A percentile compares a stretch with the other conserved stretches of the same genome.
Evolutionary conservation across 2,329 filamentous ascomycete genomes (phyloP).

Genomic region (Verticillium nubilum): DNA sequence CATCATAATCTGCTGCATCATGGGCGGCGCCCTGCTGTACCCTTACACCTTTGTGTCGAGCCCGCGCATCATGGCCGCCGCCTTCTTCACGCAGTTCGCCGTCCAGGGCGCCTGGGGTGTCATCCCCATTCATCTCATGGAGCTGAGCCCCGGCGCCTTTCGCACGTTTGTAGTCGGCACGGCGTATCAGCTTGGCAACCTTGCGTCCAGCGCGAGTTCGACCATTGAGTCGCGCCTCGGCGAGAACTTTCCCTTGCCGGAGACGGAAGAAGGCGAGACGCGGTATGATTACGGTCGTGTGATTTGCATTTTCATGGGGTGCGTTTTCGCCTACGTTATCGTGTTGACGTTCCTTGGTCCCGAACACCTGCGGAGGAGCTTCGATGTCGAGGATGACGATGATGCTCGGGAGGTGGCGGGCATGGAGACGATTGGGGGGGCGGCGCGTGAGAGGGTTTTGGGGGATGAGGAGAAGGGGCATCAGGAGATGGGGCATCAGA

Average conservation of each 20-base stretch:
- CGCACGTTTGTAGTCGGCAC: constrained; percentile 71
- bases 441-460: not conserved
- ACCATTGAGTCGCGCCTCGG: constrained; percentile 75
- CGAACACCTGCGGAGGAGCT: constrained; percentile 45
- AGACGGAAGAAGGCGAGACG: constrained; percentile 38
- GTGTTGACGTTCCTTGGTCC: constrained; percentile 58
- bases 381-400: constrained; percentile 43
- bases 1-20: constrained; percentile 58
- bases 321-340: constrained; percentile 63
- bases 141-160: constrained; percentile 67
- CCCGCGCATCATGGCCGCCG: constrained; percentile 65
- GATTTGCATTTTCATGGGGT: constrained; percentile 88
- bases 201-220: constrained; percentile 62
- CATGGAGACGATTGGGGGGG: constrained; percentile 22
- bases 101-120: constrained; percentile 74
- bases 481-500: constrained; percentile 6
- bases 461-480: constrained; percentile 7
- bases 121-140: constrained; percentile 74
- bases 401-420: constrained; percentile 42
- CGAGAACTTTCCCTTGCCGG: constrained; percentile 65
- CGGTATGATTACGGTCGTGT: constrained; percentile 76
- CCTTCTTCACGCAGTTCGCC: constrained; percentile 80
- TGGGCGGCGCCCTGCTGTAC: constrained; percentile 74
- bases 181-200: constrained; percentile 72
- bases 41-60: constrained; percentile 69